Base-by-base conservation (phyloP, 2,329 filamentous ascomycete genomes). In the Alternaria sp. region DNA sequence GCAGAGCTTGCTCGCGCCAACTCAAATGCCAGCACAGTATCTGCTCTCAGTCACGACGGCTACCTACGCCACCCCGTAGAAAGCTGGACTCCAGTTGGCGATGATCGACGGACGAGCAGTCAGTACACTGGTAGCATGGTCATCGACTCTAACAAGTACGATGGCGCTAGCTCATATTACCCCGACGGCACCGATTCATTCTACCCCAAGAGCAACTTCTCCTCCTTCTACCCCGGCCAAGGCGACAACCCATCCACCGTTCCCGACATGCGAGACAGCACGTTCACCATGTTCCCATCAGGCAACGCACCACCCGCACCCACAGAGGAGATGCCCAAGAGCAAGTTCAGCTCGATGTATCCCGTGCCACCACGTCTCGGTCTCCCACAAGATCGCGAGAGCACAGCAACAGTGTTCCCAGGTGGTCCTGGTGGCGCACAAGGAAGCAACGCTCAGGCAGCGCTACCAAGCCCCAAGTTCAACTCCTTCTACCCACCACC, bases 211-310 rank as follows among this genome's bases (percentile, higher is more conserved):
- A 87, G 60, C 85, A 84, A 74, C 88, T 90, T 71, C 86, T 91
- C 79, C 84, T 77, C 77, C 2, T 77, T 77, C 67, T 77, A 77
- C 54, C 75, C 77, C 19, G 89, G 28, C n/a, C 72, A 13, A 65
- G 67, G 67, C 28, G 28, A 83, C 85, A 1, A 73, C 15, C 50
- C 65, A 17, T 82, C 40, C 88, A 88, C 46, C 73, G 79, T 88
- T 5, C 89, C 88, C 66, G 89, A 89, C 23, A 85, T 90, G 47
- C 89, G 90, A 1, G 87, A 88, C 46, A 91, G 89, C 67, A 84
- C 75, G 28, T 70, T 71, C 44, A 79, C 76, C 19, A 71, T 74
- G 65, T 32, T 80, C 80, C 6, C 60, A 59, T 62, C 66, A 13
- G 71, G 68, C 8, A 68, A 68, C 28, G 62, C 66, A 28, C 62